Base-by-base conservation (phyloP, 2,329 filamentous ascomycete species). In the Penicillium capsulatum region DNA sequence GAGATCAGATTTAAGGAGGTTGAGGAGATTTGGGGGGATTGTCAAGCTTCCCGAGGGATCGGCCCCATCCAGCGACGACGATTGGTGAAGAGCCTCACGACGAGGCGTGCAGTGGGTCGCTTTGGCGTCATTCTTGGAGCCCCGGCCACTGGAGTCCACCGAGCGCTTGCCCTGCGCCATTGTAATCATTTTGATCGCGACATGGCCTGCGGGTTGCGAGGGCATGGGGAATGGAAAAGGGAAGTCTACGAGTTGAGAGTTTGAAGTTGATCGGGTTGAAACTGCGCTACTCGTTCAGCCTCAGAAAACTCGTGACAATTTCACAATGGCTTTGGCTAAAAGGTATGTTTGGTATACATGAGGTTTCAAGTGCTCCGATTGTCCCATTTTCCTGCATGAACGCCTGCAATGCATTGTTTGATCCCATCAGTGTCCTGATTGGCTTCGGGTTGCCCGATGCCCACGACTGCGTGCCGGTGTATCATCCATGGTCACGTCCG, bases 401-500 rank as follows among this genome's bases (percentile, higher is more conserved):
- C 26, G 26, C 26, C 26, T 14, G 11, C 26, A 22, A 22, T 28
- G 26, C 26, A 28, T n/a, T 24, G 22, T 11, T 24, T 11, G 22
- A 24, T 24, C 22, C 13, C 26, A n/a, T 28, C 26, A 28, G 4
- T 4, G 26, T 31, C 10, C 13, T 17, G 46, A 51, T 47, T 38
- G 37, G 41, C 36, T 33, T 22, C 36, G 36, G 19, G 13, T 17
- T 9, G 38, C 45, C 42, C 30, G 58, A 35, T 2, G 45, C 14
- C 48, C 47, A 2, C 58, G 53, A 38, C 36, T 51, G 31, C 54
- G 51, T 10, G 45, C 50, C 6, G 54, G 54, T 1, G 47, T 52
- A n/a, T 59, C 54, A 9, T 50, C 47, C 3, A 51, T 38, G 17
- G 60, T 55, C 38, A 50, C 47, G 7, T 55, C 53, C 3, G 47